Base-by-base conservation (phyloP, 176 grass and related monocot genomes). In the Rhipidocladum racemiflorum region DNA sequence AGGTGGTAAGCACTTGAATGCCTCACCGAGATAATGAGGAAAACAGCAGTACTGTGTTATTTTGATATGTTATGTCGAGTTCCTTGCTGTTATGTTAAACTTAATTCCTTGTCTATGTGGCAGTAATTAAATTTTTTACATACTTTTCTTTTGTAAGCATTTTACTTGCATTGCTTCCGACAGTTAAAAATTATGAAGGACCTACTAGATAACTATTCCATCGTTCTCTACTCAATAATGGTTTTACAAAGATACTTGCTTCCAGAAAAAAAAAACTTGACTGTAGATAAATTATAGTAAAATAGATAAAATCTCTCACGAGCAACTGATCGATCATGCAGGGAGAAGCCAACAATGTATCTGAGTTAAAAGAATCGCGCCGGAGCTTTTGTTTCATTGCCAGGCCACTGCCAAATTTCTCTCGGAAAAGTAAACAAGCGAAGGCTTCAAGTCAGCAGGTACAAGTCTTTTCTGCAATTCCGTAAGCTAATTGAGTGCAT, bases 371-470 rank as follows among this genome's bases (percentile, higher is more conserved):
- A 83, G 88, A 75, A 75, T 70, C 79, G 3, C 61, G 66, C 7
- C 81, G 72, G 60, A 88, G 80, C 57, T 64, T 84, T 78, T 85
- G 84, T 70, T 97, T 89, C 48, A 93, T 87, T 71, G 77, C 83
- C 6, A 92, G 83, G 61, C 40, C 83, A 46, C 34, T 91, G 61
- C 90, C 90, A 66, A 87, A 83, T 72, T 97, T 93, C 62, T 91
- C 65, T 77, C 43, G 74, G n/a, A 93, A 73, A 76, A 87, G 12
- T 63, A 92, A 93, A 82, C 62, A 73, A 27, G 61, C 1, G 1
- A 97, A 91, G 62, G 74, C 91, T 72, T 55, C 80, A 49, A 93
- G 43, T 17, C 77, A 84, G 46, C 81, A 95, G 90, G 93, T 95
- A 90, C 42, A 66, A 46, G 0, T 14, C 12, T 68, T 76, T 46